phyloP scores from a whole-genome alignment of 208 protist species.

The Blastocrithidia nonstop region DNA sequence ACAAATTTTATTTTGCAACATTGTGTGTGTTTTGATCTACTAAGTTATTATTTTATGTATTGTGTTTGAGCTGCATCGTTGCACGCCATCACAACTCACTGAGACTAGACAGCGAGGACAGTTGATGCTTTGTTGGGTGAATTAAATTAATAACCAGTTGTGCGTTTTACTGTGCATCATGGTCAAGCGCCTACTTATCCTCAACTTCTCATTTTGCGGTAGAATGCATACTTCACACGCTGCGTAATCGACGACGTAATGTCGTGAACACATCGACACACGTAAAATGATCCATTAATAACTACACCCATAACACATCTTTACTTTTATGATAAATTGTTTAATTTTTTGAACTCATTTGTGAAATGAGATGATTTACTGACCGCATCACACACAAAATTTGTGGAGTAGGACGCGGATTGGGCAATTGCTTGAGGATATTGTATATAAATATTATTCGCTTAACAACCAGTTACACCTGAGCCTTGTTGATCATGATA shows the following conservation, averaged over 20 bases:
- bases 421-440: conserved; percentile 8
- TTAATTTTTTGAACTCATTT: no score
- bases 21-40: no score
- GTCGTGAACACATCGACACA: conserved; percentile 19
- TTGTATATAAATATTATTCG: conserved; percentile 6
- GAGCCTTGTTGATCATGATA: conserved; percentile 5
- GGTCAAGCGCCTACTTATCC: conserved; percentile 10
- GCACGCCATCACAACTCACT: no score
- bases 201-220: conserved; percentile 20
- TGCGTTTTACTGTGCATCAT: conserved; percentile 13
- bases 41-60: no score
- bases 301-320: conserved; percentile 13
- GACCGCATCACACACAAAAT: conserved; percentile 6
- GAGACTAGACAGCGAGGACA: no score
- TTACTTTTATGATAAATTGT: no score
- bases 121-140: no score
- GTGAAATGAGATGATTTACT: conserved; percentile 3
- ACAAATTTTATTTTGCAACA: no score
- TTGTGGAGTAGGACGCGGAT: conserved; percentile 7
- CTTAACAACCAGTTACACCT: conserved; percentile 2
- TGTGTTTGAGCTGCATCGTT: no score
- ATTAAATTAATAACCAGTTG: no score
- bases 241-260: conserved; percentile 19
- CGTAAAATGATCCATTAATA: conserved; percentile 25
- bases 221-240: conserved; percentile 46